Evolutionary conservation across 345 rosid species (phyloP).

Genomic region (Camelina hispida): DNA sequence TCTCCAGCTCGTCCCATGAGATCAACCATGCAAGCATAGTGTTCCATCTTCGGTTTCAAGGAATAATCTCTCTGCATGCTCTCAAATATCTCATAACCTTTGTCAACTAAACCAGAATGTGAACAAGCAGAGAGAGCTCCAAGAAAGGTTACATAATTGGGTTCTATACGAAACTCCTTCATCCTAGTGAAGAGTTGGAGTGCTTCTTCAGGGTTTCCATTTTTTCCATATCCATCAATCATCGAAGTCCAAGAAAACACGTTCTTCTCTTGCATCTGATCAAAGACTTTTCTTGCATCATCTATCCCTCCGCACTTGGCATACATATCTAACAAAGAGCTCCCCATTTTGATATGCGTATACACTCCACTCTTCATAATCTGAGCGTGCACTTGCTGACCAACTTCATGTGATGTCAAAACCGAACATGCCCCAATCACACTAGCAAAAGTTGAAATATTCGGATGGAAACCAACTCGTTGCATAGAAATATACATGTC

Average conservation of each 20-base stretch:
- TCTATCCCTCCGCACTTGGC: slow-evolving; percentile 78
- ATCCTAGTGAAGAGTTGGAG: slow-evolving; percentile 67
- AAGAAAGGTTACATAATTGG: slow-evolving; percentile 84
- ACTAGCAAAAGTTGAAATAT: slow-evolving; percentile 77
- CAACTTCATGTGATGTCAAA: slow-evolving; percentile 62
- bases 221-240: slow-evolving; percentile 98
- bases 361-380: slow-evolving; percentile 61
- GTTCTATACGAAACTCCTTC: slow-evolving; percentile 55
- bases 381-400: slow-evolving; percentile 80
- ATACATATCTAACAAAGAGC: slow-evolving; percentile 91
- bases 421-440: slow-evolving; percentile 83
- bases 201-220: slow-evolving; percentile 73
- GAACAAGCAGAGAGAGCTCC: slow-evolving; percentile 86
- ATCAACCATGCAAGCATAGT: slow-evolving; percentile 93
- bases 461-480: slow-evolving; percentile 61
- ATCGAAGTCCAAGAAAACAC: slow-evolving; percentile 94
- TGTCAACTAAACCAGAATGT: slow-evolving; percentile 75
- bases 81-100: slow-evolving; percentile 72
- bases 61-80: slow-evolving; percentile 77
- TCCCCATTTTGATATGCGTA: slow-evolving; percentile 68
- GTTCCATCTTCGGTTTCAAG: slow-evolving; percentile 84
- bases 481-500: slow-evolving; percentile 72
- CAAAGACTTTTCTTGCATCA: slow-evolving; percentile 66
- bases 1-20: slow-evolving; percentile 85
- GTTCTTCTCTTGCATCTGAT: slow-evolving; percentile 66